These are phyloP conservation scores for Lecanicillium sp. DNA, from an alignment of 2,329 filamentous ascomycete genomes.

Conservation along the genomic window DNA sequence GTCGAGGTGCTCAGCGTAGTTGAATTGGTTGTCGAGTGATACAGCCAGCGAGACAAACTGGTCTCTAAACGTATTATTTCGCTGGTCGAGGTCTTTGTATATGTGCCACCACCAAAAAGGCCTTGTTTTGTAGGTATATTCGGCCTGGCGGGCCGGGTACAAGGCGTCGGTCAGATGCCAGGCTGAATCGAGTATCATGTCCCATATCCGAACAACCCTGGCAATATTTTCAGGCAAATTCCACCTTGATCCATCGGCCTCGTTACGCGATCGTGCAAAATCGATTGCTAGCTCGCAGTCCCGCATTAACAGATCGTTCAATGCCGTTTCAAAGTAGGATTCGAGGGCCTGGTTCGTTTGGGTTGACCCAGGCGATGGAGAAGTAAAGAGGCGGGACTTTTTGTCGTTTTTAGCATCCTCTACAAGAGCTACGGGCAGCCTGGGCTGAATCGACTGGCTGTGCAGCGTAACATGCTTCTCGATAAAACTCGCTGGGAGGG, in stretches of 20 bases:
- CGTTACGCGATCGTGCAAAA: slow-evolving; percentile 7
- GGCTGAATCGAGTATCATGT: slow-evolving; percentile 28
- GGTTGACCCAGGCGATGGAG: slow-evolving; percentile 14
- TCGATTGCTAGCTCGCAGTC: slow-evolving; percentile 13
- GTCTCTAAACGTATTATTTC: slow-evolving; percentile 20
- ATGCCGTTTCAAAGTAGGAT: slow-evolving; percentile 22
- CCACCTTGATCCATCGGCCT: slow-evolving; percentile 6
- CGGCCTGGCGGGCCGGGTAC: slow-evolving; percentile 23
- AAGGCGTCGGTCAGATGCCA: slow-evolving; percentile 26
- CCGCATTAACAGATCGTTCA: slow-evolving; percentile 14
- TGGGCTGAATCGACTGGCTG: slow-evolving; percentile 13
- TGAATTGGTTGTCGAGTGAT: slow-evolving; percentile 19
- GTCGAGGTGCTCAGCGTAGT: slow-evolving; percentile 22
- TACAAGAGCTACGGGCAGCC: slow-evolving; percentile 21
- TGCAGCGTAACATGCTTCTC: slow-evolving; percentile 7
- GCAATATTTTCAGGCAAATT: slow-evolving; percentile 12
- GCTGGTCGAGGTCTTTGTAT: slow-evolving; percentile 24
- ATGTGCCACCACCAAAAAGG: slow-evolving; percentile 34
- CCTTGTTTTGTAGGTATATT: slow-evolving; percentile 24
- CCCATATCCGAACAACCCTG: slow-evolving; percentile 17
- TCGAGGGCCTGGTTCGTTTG: slow-evolving; percentile 19
- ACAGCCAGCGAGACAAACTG: slow-evolving; percentile 18
- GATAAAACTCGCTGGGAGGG: slow-evolving; percentile 4
- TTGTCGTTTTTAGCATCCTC: slow-evolving; percentile 24
- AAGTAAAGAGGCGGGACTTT: slow-evolving; percentile 20